These are phyloP conservation scores for Cercospora sesami DNA, from an alignment of 2,329 filamentous ascomycete species.

Conservation along the genomic window DNA sequence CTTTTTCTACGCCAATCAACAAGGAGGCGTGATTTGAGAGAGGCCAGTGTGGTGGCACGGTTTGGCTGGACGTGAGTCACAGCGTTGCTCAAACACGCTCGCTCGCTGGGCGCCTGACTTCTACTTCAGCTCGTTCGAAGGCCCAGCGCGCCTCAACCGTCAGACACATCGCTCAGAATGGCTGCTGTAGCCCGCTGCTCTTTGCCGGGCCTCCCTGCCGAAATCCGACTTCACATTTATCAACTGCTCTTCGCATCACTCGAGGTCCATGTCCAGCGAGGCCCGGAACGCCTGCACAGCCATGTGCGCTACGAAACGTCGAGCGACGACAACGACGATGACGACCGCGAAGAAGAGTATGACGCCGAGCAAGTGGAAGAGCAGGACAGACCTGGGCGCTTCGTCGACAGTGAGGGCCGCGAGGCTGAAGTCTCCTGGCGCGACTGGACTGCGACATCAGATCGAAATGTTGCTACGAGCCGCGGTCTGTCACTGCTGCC, in stretches of 20 bases:
- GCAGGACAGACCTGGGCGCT: neutral
- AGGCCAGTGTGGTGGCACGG: neutral
- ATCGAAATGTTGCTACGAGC: neutral
- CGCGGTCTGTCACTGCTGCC: slow-evolving; percentile 1
- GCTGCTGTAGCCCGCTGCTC: neutral
- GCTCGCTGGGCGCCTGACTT: neutral
- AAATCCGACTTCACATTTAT: slow-evolving; percentile 5
- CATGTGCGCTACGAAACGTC: neutral
- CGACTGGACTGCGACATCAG: neutral
- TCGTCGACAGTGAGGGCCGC: neutral
- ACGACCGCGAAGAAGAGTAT: neutral
- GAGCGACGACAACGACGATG: neutral
- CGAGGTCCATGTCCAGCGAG: neutral
- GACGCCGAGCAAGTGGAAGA: neutral
- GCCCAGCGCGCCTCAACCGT: neutral
- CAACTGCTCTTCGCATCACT: slow-evolving; percentile 3
- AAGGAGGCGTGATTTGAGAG: neutral
- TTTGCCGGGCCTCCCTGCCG: neutral
- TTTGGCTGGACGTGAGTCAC: neutral
- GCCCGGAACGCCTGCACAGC: neutral
- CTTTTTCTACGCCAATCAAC: neutral
- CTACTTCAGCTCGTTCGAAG: neutral
- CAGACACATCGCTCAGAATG: neutral
- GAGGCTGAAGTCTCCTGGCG: neutral
- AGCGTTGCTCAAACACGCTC: neutral